Conservation (phyloP, 2,329 filamentous ascomycete genomes). For the Ophiocordyceps camponoti-saundersi region DNA sequence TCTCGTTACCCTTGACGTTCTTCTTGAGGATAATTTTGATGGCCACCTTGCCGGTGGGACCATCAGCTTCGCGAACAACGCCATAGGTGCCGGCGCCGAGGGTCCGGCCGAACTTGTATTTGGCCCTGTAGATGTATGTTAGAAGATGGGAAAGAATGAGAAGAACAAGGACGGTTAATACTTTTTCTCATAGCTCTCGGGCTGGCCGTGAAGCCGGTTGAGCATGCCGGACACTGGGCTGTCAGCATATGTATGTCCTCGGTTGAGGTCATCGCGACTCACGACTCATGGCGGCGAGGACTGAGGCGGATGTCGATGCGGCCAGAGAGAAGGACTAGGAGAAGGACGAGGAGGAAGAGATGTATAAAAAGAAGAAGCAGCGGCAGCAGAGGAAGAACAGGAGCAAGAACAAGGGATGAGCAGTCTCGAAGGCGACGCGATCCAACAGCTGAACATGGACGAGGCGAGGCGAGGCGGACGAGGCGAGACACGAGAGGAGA, state of each 20-base stretch:
- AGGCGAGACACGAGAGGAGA: not conserved
- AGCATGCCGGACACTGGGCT: conserved; percentile 67
- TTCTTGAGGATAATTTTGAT: conserved; percentile 99
- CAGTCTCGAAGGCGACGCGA: not conserved
- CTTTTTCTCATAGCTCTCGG: conserved; percentile 98
- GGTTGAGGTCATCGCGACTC: conserved; percentile 6
- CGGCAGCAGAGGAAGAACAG: not conserved
- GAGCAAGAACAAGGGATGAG: not conserved
- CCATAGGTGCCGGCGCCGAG: conserved; percentile 96
- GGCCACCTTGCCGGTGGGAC: conserved; percentile 69
- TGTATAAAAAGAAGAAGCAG: too few relatives aligned
- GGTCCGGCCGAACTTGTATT: conserved; percentile 84
- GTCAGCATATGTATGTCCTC: not conserved
- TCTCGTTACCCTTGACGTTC: conserved; percentile 95
- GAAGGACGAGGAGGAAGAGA: too few relatives aligned
- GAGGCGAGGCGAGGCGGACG: not conserved
- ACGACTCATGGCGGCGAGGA: conserved; percentile 13
- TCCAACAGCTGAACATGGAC: not conserved
- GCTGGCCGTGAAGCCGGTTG: conserved; percentile 90
- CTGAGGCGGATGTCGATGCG: conserved; percentile 5
- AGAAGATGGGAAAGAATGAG: not conserved
- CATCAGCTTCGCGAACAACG: conserved; percentile 88
- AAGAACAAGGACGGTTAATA: conserved; percentile 19
- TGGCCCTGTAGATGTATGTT: conserved; percentile 36
- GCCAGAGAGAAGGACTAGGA: too few relatives aligned